Evolutionary conservation across 1,284 basidiomycete species (phyloP).

Genomic region (Hypsizygus ulmarius): DNA sequence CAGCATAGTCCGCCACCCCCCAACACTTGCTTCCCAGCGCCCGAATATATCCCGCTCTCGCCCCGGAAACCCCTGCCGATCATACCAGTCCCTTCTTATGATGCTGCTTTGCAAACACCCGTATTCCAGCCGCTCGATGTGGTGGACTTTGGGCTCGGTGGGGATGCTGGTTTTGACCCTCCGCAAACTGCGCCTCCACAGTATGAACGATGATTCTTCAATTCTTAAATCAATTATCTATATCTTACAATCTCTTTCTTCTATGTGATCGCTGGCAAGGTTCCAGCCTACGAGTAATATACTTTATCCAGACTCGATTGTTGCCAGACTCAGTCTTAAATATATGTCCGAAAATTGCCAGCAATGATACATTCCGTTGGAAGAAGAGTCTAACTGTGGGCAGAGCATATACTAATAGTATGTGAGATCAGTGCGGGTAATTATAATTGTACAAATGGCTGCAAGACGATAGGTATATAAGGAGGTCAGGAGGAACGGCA

Average conservation of each 20-base stretch:
- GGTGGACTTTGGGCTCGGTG: conserved; percentile 4
- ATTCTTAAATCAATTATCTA: not conserved
- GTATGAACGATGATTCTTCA: conserved; percentile 15
- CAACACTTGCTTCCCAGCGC: not conserved
- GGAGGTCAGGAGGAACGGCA: not conserved
- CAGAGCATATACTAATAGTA: too few relatives aligned
- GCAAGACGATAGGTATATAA: not conserved
- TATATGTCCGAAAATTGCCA: too few relatives aligned
- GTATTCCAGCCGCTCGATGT: conserved; percentile 9
- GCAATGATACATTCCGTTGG: too few relatives aligned
- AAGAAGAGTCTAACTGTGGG: too few relatives aligned
- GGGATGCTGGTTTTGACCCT: conserved; percentile 2
- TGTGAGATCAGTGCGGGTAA: not conserved
- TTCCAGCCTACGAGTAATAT: too few relatives aligned
- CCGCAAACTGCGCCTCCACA: conserved; percentile 16
- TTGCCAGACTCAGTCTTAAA: too few relatives aligned
- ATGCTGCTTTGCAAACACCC: conserved; percentile 13
- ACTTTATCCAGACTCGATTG: too few relatives aligned
- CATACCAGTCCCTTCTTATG: conserved; percentile 18
- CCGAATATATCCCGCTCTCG: conserved; percentile 7
- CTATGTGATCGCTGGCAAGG: too few relatives aligned
- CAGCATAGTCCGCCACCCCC: not conserved
- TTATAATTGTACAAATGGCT: not conserved
- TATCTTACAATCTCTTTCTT: not conserved
- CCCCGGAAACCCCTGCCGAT: conserved; percentile 17